These are phyloP conservation scores for Purpureocillium lavendulum DNA, from an alignment of 2,329 filamentous ascomycete genomes.

Conservation along the genomic window DNA sequence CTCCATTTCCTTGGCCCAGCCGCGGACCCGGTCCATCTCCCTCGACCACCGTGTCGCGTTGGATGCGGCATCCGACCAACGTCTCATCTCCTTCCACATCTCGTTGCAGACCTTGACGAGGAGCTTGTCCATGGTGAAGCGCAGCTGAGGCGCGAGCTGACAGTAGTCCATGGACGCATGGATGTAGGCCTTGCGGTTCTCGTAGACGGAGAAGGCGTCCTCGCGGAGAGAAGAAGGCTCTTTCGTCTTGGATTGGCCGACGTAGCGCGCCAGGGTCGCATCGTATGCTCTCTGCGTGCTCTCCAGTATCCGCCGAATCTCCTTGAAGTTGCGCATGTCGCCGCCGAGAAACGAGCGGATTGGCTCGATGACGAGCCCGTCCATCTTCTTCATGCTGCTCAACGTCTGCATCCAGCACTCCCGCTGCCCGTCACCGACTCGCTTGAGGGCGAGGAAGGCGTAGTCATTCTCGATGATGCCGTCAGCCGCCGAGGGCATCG, in stretches of 20 bases:
- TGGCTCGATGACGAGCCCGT: constrained; percentile 70
- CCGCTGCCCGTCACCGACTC: constrained; percentile 75
- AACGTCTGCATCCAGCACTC: constrained; percentile 81
- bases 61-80: constrained; percentile 56
- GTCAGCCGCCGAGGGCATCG: constrained; percentile 72
- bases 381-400: constrained; percentile 66
- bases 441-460: constrained; percentile 75
- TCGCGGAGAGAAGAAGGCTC: constrained; percentile 86
- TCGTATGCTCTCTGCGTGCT: constrained; percentile 79
- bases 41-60: constrained; percentile 58
- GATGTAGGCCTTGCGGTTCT: constrained; percentile 82
- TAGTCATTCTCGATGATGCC: constrained; percentile 92
- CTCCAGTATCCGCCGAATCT: constrained; percentile 68
- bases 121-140: constrained; percentile 75
- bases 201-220: constrained; percentile 92
- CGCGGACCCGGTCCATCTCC: constrained; percentile 86
- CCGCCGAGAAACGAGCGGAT: constrained; percentile 68
- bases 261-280: constrained; percentile 69
- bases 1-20: constrained; percentile 94
- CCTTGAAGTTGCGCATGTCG: constrained; percentile 81
- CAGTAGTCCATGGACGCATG: constrained; percentile 93
- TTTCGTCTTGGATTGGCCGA: constrained; percentile 82
- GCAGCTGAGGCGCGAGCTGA: constrained; percentile 75
- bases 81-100: constrained; percentile 79
- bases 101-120: constrained; percentile 79